Evolutionary conservation across 257 asterid genomes (phyloP).

Genomic region (Cordia subcordata): DNA sequence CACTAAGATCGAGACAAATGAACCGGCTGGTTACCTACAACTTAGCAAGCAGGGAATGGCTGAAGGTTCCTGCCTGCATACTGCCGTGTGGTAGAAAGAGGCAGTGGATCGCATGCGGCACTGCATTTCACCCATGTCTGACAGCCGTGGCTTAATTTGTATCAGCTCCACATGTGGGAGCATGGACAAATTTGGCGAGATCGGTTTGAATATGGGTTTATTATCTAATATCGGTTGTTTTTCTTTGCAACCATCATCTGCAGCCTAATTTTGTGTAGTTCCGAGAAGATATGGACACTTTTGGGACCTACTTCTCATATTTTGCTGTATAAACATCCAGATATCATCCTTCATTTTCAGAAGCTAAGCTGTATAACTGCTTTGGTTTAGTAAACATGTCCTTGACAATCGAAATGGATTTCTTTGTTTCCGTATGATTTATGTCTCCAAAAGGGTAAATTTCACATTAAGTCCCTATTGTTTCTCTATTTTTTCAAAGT

Average conservation of each 20-base stretch:
- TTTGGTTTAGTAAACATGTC: constrained; percentile 4
- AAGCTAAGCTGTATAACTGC: constrained; percentile 10
- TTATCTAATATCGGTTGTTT: constrained; percentile 1
- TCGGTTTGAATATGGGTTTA: constrained; percentile 3
- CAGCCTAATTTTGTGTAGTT: constrained; percentile 16
- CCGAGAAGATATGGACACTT: neutral
- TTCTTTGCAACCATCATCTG: neutral
- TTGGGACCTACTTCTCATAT: neutral
- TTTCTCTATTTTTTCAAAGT: too few relatives aligned
- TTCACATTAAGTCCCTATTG: too few relatives aligned
- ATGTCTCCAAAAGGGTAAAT: neutral
- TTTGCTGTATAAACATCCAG: constrained; percentile 20
- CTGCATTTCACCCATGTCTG: constrained; percentile 79
- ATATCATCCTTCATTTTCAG: constrained; percentile 21
- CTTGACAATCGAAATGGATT: neutral
- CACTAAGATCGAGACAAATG: constrained; percentile 81
- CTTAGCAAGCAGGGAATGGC: constrained; percentile 68
- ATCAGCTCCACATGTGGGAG: too few relatives aligned
- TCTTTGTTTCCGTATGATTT: neutral
- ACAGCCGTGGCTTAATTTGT: constrained; percentile 53
- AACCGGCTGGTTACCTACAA: constrained; percentile 74
- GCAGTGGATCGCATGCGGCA: constrained; percentile 87
- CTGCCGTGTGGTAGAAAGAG: constrained; percentile 69
- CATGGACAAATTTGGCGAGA: neutral
- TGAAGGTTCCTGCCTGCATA: constrained; percentile 81